Evolutionary conservation across 495 filamentous ascomycete genomes (phyloP).

Genomic region (Aspergillus sparsus): DNA sequence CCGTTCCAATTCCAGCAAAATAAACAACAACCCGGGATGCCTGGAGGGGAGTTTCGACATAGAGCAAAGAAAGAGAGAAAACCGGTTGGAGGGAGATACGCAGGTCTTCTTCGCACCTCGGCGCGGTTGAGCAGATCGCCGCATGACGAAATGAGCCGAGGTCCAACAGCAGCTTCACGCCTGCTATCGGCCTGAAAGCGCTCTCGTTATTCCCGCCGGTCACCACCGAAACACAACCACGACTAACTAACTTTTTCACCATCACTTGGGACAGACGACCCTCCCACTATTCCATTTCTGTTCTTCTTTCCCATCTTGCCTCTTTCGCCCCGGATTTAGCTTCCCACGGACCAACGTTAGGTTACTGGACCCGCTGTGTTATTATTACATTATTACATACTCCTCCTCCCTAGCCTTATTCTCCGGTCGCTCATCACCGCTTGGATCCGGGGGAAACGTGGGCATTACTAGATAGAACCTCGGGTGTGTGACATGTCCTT

Average conservation of each 20-base stretch:
- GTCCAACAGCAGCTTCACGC: conserved; percentile 25
- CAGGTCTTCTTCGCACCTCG: conserved; percentile 33
- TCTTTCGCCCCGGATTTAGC: not conserved
- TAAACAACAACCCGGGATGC: not conserved
- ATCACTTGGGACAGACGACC: not conserved
- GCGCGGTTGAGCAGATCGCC: conserved; percentile 24
- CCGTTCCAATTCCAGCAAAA: not conserved
- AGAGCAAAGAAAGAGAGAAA: conserved; percentile 14
- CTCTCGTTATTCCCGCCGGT: conserved; percentile 20
- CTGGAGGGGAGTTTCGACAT: not conserved
- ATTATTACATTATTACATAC: not conserved
- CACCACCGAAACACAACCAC: conserved; percentile 16
- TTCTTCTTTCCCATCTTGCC: not conserved
- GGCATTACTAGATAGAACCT: conserved; percentile 17
- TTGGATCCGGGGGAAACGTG: conserved; percentile 12
- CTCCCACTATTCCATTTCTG: conserved; percentile 6
- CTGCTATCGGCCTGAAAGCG: conserved; percentile 13
- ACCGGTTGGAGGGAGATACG: conserved; percentile 15
- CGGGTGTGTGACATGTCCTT: conserved; percentile 20
- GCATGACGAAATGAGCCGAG: conserved; percentile 42
- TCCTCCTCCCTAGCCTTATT: not conserved
- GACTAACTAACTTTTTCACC: not conserved
- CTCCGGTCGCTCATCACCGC: not conserved
- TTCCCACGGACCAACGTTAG: not conserved
- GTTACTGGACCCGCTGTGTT: not conserved